Evolutionary conservation across 345 rosid genomes (phyloP).

Genomic region (Aquilaria sinensis): DNA sequence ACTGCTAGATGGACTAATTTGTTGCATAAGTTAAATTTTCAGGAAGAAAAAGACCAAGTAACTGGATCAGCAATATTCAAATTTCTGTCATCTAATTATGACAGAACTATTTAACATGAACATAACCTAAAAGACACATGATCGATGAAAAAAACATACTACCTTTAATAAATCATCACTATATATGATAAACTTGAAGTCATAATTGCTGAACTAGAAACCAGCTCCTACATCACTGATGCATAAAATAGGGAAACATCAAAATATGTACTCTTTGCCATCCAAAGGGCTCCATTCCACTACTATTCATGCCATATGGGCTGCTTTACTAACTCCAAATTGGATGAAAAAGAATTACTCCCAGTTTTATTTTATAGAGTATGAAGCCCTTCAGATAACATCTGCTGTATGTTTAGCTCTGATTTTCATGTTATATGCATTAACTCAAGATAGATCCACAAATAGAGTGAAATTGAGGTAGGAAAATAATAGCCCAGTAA

Average conservation of each 20-base stretch:
- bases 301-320: no score
- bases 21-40: no score
- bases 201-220: background rate
- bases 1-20: no score
- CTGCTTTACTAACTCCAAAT: background rate
- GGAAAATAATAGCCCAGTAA: no score
- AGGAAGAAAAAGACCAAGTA: no score
- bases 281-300: no score
- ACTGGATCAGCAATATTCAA: no score
- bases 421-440: no score
- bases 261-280: background rate
- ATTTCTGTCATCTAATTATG: background rate
- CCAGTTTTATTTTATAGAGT: background rate
- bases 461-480: no score
- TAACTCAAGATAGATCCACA: no score
- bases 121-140: background rate
- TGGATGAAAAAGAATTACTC: background rate
- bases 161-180: constrained; percentile 58
- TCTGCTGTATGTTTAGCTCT: no score
- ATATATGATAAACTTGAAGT: background rate
- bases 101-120: background rate
- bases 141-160: background rate
- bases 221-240: background rate
- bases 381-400: no score
- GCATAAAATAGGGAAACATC: background rate